phyloP scores from a whole-genome alignment of 73 alveolate genomes.

The Stentor roeselii region DNA sequence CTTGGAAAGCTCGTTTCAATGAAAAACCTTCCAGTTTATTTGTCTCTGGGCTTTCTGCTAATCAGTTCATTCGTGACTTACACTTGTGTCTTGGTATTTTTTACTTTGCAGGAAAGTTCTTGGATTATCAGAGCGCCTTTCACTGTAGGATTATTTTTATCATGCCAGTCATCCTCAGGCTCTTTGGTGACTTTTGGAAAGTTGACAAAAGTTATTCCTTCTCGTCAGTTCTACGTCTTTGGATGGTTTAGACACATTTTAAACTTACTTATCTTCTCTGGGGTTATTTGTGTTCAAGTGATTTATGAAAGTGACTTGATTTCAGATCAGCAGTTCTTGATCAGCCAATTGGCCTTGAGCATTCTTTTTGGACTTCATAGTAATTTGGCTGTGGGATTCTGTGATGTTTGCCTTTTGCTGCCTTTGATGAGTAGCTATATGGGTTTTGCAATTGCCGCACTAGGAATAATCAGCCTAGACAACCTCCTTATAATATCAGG shows the following conservation, averaged over 20 bases:
- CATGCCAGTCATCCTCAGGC: no score
- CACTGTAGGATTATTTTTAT: no score
- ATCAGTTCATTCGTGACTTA: no score
- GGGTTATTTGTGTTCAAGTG: not conserved
- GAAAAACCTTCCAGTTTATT: no score
- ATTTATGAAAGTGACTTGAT: no score
- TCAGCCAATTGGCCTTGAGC: not conserved
- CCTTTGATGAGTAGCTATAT: constrained; percentile 70
- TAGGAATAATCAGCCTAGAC: constrained; percentile 68
- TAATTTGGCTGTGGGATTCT: constrained; percentile 76
- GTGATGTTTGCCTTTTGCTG: constrained; percentile 84
- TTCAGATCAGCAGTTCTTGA: not conserved
- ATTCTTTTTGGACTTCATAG: constrained; percentile 6
- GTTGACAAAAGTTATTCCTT: constrained; percentile 29
- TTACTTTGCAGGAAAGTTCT: no score
- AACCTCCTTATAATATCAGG: constrained; percentile 69
- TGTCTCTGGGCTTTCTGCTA: no score
- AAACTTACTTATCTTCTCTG: not conserved
- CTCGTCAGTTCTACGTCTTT: constrained; percentile 6
- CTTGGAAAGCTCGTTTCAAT: no score
- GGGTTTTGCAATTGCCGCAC: constrained; percentile 71
- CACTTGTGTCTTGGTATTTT: no score
- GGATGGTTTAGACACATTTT: constrained; percentile 3
- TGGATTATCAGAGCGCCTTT: no score
- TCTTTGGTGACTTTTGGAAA: constrained; percentile 64